Evolutionary conservation across 2,329 filamentous ascomycete species (phyloP).

Genomic region (Dendryphion nanum): DNA sequence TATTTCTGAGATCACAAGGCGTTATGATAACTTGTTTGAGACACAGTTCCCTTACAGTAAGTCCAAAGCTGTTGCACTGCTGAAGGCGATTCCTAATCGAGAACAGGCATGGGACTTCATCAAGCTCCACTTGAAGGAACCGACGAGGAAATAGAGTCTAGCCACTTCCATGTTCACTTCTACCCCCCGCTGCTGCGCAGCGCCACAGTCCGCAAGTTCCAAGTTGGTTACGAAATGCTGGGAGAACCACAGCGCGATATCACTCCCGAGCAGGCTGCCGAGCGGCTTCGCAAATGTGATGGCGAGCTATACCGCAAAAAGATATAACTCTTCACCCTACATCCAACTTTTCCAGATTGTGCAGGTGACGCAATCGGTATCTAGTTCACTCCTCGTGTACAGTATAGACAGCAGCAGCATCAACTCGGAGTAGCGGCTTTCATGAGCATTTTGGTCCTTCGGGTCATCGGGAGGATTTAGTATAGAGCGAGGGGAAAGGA

Average conservation of each 20-base stretch:
- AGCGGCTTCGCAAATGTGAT: conserved; percentile 70
- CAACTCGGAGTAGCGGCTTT: no score
- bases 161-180: conserved; percentile 96
- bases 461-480: no score
- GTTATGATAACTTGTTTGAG: conserved; percentile 97
- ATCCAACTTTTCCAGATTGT: no score
- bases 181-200: conserved; percentile 91
- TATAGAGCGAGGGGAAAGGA: no score
- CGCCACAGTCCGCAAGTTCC: conserved; percentile 91
- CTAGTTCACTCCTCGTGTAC: no score
- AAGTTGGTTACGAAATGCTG: conserved; percentile 95
- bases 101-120: conserved; percentile 80
- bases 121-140: conserved; percentile 86
- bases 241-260: conserved; percentile 98
- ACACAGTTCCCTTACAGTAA: conserved; percentile 92
- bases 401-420: no score
- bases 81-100: conserved; percentile 2
- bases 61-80: conserved; percentile 21
- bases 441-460: no score
- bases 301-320: conserved; percentile 80
- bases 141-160: conserved; percentile 78
- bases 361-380: no score
- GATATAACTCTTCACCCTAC: no score
- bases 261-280: conserved; percentile 91
- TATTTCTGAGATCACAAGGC: conserved; percentile 81